phyloP scores from a whole-genome alignment of 768 basidiomycete species.

The Termitomyces eurrhizus region DNA sequence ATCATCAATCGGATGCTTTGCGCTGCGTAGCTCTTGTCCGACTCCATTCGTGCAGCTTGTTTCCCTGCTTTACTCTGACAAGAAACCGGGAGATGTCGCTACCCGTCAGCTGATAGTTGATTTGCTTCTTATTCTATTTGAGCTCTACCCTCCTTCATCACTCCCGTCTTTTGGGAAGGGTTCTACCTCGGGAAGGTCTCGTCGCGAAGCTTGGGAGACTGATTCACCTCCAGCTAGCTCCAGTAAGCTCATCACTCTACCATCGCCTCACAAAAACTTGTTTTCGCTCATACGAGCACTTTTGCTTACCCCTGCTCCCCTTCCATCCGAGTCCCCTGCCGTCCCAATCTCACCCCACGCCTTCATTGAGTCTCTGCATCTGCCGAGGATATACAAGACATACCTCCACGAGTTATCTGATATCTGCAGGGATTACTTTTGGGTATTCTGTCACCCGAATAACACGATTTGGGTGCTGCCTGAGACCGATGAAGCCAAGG shows the following conservation, averaged over 20 bases:
- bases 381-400: slow-evolving; percentile 71
- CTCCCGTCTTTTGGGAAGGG: slow-evolving; percentile 48
- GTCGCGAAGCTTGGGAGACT: slow-evolving; percentile 58
- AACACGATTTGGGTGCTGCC: slow-evolving; percentile 87
- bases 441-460: slow-evolving; percentile 95
- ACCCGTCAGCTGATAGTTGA: slow-evolving; percentile 91
- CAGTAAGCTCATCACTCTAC: slow-evolving; percentile 58
- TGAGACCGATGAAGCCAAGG: slow-evolving; percentile 79
- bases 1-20: slow-evolving; percentile 83
- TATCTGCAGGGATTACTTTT: slow-evolving; percentile 90
- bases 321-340: slow-evolving; percentile 57
- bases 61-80: slow-evolving; percentile 88
- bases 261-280: slow-evolving; percentile 66
- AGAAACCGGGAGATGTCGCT: slow-evolving; percentile 93
- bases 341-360: slow-evolving; percentile 68
- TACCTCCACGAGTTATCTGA: slow-evolving; percentile 85
- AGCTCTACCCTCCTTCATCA: slow-evolving; percentile 75
- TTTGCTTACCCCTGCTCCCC: slow-evolving; percentile 69
- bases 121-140: slow-evolving; percentile 81
- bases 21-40: slow-evolving; percentile 85
- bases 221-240: slow-evolving; percentile 33
- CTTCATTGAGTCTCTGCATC: slow-evolving; percentile 73
- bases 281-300: slow-evolving; percentile 74
- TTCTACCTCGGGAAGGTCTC: slow-evolving; percentile 21
- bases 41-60: slow-evolving; percentile 85